Evolutionary conservation across 352 stramenopile genomes (phyloP).

Genomic region (Globisporangium takayamanum): DNA sequence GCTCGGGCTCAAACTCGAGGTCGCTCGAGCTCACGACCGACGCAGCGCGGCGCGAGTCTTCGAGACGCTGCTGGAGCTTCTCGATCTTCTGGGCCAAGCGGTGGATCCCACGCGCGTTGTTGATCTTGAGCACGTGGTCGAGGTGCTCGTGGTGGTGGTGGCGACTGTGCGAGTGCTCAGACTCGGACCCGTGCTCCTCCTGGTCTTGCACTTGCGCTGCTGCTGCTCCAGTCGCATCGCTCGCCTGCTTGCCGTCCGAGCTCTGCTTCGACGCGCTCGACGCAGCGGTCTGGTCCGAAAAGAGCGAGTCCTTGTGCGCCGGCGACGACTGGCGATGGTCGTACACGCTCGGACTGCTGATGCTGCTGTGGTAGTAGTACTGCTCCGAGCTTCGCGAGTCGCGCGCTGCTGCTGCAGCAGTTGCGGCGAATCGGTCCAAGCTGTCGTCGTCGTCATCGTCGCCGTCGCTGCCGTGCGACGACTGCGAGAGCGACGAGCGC

Average conservation of each 20-base stretch:
- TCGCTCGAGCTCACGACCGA: slow-evolving; percentile 16
- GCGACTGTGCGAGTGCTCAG: background rate
- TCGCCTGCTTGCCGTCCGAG: slow-evolving; percentile 4
- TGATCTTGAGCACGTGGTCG: slow-evolving; percentile 21
- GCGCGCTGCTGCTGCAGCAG: background rate
- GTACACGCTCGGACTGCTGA: background rate
- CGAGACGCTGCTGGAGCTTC: slow-evolving; percentile 36
- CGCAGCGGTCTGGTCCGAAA: slow-evolving; percentile 12
- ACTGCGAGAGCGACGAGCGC: slow-evolving; percentile 11
- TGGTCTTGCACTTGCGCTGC: background rate
- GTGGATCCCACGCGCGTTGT: slow-evolving; percentile 35
- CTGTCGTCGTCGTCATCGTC: background rate
- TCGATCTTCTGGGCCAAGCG: slow-evolving; percentile 42
- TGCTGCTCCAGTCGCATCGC: background rate
- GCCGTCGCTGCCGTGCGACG: slow-evolving; percentile 5
- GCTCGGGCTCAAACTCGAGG: slow-evolving; percentile 19
- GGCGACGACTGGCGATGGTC: slow-evolving; percentile 2
- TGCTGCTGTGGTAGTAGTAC: slow-evolving; percentile 5
- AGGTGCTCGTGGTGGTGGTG: slow-evolving; percentile 3
- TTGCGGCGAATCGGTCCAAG: background rate
- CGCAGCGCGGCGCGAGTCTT: slow-evolving; percentile 23
- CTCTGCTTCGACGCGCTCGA: slow-evolving; percentile 16
- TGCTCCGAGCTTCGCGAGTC: background rate
- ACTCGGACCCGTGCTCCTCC: background rate
- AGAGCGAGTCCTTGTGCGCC: slow-evolving; percentile 13